phyloP scores from a whole-genome alignment of 805 yeast genomes.

The Phaffomyces antillensis region DNA sequence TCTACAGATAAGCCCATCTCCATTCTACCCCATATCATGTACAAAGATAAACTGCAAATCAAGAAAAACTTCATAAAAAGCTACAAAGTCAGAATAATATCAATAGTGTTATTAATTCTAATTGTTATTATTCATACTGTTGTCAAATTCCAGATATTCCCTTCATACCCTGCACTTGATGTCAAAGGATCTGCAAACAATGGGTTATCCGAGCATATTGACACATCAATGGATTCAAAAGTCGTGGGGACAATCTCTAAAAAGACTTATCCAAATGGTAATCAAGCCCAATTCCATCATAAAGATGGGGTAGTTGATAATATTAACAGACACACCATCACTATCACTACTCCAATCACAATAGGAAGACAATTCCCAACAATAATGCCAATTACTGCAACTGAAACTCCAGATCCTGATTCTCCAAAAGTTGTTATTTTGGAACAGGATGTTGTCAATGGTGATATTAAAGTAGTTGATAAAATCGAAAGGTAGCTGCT shows the following conservation, averaged over 20 bases:
- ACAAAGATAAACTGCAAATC: neutral
- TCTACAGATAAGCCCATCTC: neutral
- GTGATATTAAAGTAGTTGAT: slow-evolving; percentile 13
- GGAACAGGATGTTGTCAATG: slow-evolving; percentile 4
- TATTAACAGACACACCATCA: neutral
- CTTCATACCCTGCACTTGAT: neutral
- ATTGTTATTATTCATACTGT: neutral
- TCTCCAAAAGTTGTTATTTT: slow-evolving; percentile 7
- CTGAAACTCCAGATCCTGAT: neutral
- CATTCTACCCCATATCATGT: neutral
- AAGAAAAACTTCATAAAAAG: neutral
- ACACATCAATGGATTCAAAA: slow-evolving; percentile 11
- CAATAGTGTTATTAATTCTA: neutral
- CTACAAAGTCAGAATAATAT: neutral
- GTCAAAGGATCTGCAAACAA: neutral
- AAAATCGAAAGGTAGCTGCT: slow-evolving; percentile 6
- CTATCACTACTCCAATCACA: neutral
- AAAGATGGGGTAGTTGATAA: neutral
- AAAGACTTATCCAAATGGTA: neutral
- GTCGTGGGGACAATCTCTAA: slow-evolving; percentile 12
- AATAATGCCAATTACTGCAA: neutral
- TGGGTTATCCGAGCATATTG: slow-evolving; percentile 7
- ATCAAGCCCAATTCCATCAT: neutral
- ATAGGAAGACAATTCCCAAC: neutral
- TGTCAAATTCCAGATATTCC: neutral